These are phyloP conservation scores for Myochromella boudieri DNA, from an alignment of 768 basidiomycete species.

Conservation along the genomic window DNA sequence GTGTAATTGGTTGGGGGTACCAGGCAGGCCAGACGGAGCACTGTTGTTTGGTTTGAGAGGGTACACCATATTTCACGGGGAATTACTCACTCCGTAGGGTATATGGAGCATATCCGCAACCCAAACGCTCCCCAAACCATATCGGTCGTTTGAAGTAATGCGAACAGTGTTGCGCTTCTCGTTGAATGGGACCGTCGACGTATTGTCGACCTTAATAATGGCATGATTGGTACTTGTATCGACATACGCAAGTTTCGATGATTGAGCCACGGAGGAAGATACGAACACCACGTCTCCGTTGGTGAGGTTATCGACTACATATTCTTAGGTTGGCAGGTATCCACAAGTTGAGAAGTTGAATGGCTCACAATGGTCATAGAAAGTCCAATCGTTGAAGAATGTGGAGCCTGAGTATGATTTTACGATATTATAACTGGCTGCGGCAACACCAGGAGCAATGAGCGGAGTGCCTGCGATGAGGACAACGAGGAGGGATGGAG, in stretches of 20 bases:
- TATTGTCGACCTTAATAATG: conserved; percentile 77
- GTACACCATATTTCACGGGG: not conserved
- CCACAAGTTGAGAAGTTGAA: not conserved
- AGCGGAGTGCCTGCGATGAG: conserved; percentile 2
- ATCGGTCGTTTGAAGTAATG: conserved; percentile 57
- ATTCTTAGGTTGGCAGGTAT: not conserved
- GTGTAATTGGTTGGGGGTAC: too few species aligned
- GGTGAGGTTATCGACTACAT: conserved; percentile 65
- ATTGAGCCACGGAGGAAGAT: conserved; percentile 43
- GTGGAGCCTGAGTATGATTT: conserved; percentile 57
- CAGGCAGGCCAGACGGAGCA: conserved; percentile 75
- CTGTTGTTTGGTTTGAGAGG: conserved; percentile 27
- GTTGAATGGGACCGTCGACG: conserved; percentile 46
- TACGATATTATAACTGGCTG: conserved; percentile 44
- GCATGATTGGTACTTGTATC: conserved; percentile 66
- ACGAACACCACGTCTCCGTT: conserved; percentile 64
- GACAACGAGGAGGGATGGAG: not conserved
- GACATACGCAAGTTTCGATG: conserved; percentile 58
- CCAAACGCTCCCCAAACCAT: conserved; percentile 61
- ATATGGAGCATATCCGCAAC: conserved; percentile 64
- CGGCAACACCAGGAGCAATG: conserved; percentile 10
- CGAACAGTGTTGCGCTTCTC: conserved; percentile 68
- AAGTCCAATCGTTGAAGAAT: conserved; percentile 72
- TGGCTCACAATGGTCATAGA: conserved; percentile 54
- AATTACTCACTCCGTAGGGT: conserved; percentile 54